phyloP scores from a whole-genome alignment of 805 yeast genomes.

The Ogataea philodendri region DNA sequence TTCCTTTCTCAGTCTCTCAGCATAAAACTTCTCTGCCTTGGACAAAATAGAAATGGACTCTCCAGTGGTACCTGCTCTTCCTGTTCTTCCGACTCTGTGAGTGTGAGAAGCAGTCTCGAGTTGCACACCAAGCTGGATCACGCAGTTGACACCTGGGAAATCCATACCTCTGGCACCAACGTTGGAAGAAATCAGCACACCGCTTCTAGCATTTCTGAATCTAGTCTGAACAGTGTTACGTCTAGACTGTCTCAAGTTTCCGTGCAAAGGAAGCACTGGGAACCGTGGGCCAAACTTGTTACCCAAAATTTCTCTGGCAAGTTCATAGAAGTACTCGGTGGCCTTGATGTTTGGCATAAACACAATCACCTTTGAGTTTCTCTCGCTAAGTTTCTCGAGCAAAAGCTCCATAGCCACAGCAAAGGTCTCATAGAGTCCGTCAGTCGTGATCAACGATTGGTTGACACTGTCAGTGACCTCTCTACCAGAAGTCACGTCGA shows the following conservation, averaged over 20 bases:
- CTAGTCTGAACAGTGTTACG: conserved; percentile 42
- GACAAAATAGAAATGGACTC: conserved; percentile 61
- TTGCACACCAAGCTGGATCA: conserved; percentile 80
- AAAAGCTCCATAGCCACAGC: conserved; percentile 56
- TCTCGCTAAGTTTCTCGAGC: conserved; percentile 31
- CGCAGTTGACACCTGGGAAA: conserved; percentile 84
- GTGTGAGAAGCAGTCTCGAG: conserved; percentile 73
- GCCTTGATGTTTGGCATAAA: conserved; percentile 77
- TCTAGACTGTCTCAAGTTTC: conserved; percentile 65
- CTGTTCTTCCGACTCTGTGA: conserved; percentile 95
- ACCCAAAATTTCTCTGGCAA: conserved; percentile 32
- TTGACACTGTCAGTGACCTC: conserved; percentile 70
- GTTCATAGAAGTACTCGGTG: conserved; percentile 54
- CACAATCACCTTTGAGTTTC: conserved; percentile 70
- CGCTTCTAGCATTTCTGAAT: conserved; percentile 39
- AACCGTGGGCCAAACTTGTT: conserved; percentile 15
- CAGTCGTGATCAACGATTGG: conserved; percentile 60
- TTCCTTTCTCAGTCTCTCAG: conserved; percentile 47
- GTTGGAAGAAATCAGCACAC: conserved; percentile 79
- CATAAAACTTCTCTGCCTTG: conserved; percentile 55
- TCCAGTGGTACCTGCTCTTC: conserved; percentile 85
- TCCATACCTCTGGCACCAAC: conserved; percentile 98
- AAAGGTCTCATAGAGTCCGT: conserved; percentile 55
- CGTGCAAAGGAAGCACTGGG: conserved; percentile 49
- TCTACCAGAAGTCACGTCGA: conserved; percentile 75